Evolutionary conservation across 164 flowering plant genomes (phyloP).

Genomic region (Paratinospora sagittata): DNA sequence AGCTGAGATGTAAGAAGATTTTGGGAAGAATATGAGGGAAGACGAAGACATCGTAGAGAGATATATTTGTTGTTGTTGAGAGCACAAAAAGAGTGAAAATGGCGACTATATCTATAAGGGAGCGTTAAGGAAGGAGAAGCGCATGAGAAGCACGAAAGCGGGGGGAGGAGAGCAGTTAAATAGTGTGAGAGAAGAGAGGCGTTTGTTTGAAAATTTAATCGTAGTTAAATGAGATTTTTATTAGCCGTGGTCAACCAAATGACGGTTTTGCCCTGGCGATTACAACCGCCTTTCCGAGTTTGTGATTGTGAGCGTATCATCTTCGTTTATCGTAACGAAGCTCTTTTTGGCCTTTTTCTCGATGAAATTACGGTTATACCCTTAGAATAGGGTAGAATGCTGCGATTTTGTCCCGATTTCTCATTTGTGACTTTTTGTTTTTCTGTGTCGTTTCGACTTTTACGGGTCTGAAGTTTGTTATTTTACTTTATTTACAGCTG

Average conservation of each 20-base stretch:
- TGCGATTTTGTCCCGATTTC: no score
- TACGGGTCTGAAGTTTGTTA: no score
- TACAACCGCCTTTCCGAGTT: background rate
- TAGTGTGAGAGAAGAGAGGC: background rate
- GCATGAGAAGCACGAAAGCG: background rate
- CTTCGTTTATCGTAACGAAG: constrained; percentile 1
- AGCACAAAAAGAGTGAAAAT: background rate
- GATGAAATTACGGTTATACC: background rate
- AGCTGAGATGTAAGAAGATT: background rate
- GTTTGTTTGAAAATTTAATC: background rate
- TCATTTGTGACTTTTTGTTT: no score
- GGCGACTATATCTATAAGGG: no score
- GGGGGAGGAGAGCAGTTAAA: background rate
- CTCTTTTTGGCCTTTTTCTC: background rate
- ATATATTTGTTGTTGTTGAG: background rate
- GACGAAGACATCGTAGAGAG: background rate
- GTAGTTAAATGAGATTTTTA: background rate
- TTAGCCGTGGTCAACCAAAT: background rate
- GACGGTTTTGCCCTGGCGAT: background rate
- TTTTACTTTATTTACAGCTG: no score
- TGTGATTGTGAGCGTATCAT: background rate
- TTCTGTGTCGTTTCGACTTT: no score
- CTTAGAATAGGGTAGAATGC: no score
- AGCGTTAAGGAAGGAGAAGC: background rate
- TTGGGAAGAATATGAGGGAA: constrained; percentile 10